These are phyloP conservation scores for Fusarium acutatum DNA, from an alignment of 2,329 filamentous ascomycete genomes.

Conservation along the genomic window DNA sequence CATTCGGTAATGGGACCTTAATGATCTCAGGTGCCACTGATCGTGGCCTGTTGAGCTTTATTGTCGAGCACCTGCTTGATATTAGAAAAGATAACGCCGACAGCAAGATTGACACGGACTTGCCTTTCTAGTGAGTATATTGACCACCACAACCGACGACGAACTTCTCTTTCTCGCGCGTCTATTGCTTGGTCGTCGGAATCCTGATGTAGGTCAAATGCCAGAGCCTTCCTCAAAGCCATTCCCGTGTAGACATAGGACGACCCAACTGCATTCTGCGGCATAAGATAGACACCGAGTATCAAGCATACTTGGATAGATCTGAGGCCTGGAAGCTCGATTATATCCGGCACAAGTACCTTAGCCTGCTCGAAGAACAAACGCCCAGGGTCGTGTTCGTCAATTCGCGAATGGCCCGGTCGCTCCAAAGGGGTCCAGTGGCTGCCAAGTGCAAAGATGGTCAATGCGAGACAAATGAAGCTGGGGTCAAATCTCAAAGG, in stretches of 20 bases:
- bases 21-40: background rate
- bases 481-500: background rate
- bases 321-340: background rate
- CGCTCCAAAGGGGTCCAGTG: background rate
- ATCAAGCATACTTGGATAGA: background rate
- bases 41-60: background rate
- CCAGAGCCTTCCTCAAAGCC: background rate
- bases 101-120: accelerated
- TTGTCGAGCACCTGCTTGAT: background rate
- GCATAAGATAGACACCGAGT: background rate
- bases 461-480: background rate
- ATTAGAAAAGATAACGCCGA: background rate
- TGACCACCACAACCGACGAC: background rate
- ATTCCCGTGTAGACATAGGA: background rate
- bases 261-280: background rate
- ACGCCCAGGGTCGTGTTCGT: background rate
- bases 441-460: background rate
- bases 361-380: background rate
- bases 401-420: background rate
- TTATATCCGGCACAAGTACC: background rate
- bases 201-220: background rate
- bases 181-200: background rate
- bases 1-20: background rate
- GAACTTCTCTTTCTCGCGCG: background rate
- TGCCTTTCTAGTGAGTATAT: background rate